Evolutionary conservation across 1,139 yeast species (phyloP).

Genomic region (Kazachstania sp.): DNA sequence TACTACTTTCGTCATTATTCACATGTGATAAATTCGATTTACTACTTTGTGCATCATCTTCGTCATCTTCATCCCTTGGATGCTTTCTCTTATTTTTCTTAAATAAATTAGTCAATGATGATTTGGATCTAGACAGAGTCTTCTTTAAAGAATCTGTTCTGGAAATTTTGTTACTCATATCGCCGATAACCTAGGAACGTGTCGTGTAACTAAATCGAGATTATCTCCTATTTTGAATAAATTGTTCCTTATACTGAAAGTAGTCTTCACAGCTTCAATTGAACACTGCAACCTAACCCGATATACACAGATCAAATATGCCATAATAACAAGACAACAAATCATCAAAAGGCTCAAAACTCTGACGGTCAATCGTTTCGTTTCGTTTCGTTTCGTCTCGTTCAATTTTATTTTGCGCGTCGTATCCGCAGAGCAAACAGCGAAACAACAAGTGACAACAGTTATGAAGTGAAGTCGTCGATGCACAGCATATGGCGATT

Average conservation of each 20-base stretch:
- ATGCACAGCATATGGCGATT: no score
- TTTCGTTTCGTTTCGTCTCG: no score
- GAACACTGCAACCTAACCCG: no score
- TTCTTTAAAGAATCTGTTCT: slow-evolving; percentile 22
- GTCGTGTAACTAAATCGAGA: not conserved
- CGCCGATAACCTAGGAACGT: not conserved
- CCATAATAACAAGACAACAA: no score
- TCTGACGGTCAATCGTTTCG: slow-evolving; percentile 28
- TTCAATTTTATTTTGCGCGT: no score
- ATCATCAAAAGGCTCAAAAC: not conserved
- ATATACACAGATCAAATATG: no score
- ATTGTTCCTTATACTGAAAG: no score
- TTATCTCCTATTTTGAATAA: not conserved
- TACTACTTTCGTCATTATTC: not conserved
- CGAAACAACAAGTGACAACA: no score
- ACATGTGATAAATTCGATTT: not conserved
- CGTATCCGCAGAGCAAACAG: no score
- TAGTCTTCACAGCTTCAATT: no score
- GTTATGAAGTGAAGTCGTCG: no score
- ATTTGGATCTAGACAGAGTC: slow-evolving; percentile 21
- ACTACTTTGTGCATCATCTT: slow-evolving; percentile 6
- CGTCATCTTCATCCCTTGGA: slow-evolving; percentile 6
- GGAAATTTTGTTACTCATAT: slow-evolving; percentile 11
- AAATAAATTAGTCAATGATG: slow-evolving; percentile 28
- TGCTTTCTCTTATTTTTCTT: slow-evolving; percentile 18